phyloP scores from a whole-genome alignment of 805 yeast genomes.

The Wickerhamomyces chaumierensis region DNA sequence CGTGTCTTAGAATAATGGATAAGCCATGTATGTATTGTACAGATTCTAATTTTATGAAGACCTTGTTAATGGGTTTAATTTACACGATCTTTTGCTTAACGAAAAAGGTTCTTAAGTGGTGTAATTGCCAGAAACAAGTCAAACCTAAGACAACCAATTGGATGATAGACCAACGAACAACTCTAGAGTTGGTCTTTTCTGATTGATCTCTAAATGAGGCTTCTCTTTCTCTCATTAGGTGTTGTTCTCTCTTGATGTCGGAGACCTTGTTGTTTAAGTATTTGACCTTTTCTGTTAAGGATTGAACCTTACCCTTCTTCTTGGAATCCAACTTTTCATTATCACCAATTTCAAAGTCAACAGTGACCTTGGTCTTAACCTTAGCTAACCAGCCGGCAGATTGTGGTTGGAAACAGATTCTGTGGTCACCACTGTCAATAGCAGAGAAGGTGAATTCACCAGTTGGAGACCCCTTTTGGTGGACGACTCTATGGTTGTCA shows the following conservation, averaged over 20 bases:
- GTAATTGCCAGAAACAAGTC: slow-evolving; percentile 66
- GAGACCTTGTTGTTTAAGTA: slow-evolving; percentile 42
- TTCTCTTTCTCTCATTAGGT: slow-evolving; percentile 63
- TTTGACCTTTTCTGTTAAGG: slow-evolving; percentile 46
- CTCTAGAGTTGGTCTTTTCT: slow-evolving; percentile 58
- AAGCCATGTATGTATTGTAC: no score
- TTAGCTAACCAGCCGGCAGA: slow-evolving; percentile 53
- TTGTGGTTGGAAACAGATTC: slow-evolving; percentile 51
- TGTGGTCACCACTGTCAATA: slow-evolving; percentile 67
- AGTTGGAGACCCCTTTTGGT: slow-evolving; percentile 50
- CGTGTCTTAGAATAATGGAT: no score
- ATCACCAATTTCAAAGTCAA: slow-evolving; percentile 60
- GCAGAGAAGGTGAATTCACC: slow-evolving; percentile 72
- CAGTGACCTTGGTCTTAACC: slow-evolving; percentile 42
- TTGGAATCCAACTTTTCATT: slow-evolving; percentile 58
- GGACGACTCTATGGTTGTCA: slow-evolving; percentile 64
- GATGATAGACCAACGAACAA: slow-evolving; percentile 62
- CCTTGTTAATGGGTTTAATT: no score
- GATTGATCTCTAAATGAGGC: slow-evolving; percentile 61
- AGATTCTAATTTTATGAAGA: no score
- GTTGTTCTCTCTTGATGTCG: slow-evolving; percentile 57
- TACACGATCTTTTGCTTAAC: slow-evolving; percentile 53
- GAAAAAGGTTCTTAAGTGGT: slow-evolving; percentile 63
- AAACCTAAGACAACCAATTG: slow-evolving; percentile 54
- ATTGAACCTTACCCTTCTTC: slow-evolving; percentile 43